Percentiles rank a stretch among this genome's conserved stretches.
Evolutionary conservation across 2,329 filamentous ascomycete species (phyloP).

Genomic region (Clarireedia monteithiana): DNA sequence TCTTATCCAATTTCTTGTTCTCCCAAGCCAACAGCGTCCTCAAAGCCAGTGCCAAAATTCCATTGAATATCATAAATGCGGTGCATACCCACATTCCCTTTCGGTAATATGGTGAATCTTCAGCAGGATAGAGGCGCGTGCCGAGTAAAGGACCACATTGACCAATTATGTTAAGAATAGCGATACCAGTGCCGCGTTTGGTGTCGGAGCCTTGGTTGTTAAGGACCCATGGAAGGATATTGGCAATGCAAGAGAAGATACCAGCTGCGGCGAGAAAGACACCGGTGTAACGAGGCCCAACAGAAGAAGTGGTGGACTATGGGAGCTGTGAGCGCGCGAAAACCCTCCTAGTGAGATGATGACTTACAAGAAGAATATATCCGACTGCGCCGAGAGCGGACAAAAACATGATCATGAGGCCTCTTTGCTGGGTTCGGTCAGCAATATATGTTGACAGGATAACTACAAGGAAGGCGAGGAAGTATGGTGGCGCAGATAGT

Average conservation of each 20-base stretch:
- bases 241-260: constrained; percentile 61
- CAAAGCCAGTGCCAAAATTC: constrained; percentile 43
- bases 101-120: constrained; percentile 38
- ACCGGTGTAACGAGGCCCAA: constrained; percentile 38
- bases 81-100: constrained; percentile 55
- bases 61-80: constrained; percentile 53
- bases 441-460: constrained; percentile 55
- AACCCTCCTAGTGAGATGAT: too few species aligned
- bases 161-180: constrained; percentile 60
- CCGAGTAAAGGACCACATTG: constrained; percentile 57
- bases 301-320: constrained; percentile 34
- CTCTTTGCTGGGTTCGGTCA: constrained; percentile 58
- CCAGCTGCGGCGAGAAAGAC: constrained; percentile 49
- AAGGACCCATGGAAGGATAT: constrained; percentile 62
- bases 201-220: constrained; percentile 65
- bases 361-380: constrained; percentile 52
- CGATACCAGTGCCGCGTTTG: constrained; percentile 57
- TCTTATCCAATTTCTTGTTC: constrained; percentile 50
- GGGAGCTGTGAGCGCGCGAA: too few species aligned
- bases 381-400: constrained; percentile 52
- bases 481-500: constrained; percentile 63
- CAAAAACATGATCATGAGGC: constrained; percentile 48
- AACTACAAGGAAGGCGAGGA: constrained; percentile 57
- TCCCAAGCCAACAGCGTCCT: constrained; percentile 49
- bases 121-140: constrained; percentile 52